Base-by-base conservation (phyloP, 768 basidiomycete species). In the Lactifluus volemus region DNA sequence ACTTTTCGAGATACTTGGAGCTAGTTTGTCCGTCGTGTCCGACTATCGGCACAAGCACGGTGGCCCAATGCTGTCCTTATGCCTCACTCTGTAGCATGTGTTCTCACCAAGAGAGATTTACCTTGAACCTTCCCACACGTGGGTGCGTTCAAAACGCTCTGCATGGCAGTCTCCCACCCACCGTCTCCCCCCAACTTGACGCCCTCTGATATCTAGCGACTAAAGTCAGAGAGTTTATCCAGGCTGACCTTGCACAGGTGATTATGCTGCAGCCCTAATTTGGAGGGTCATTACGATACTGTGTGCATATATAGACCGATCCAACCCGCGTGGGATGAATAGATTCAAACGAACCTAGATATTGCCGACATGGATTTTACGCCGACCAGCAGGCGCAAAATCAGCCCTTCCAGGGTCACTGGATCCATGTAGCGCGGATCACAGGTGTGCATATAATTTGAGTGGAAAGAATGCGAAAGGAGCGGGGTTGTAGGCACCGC, bases 341-440 rank as follows among this genome's bases (percentile, higher is more conserved):
- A 47, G 39, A 11, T 4, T 19, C 49, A 21, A 48, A 30, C 34
- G 36, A 53, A 59, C 36, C 19, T 51, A 53, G 53, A 38, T 29
- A 36, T n/a, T 59, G 58, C 51, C 51, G 50, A 53, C 42, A 59
- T 51, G 44, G 41, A 34, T 25, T 44, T 59, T 59, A 44, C 58
- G 58, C 50, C 58, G 50, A 14, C 32, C 2, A 2, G 15, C 21
- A 59, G 50, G 50, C 50, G 57, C 49, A 58, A 58, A 39, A 17
- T 3, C 32, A 9, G 19, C 8, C 19, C 19, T 17, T 4, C 14
- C 50, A 42, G 32, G 42, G 44, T 59, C 58, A 44, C 29, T 58
- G 30, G 49, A 32, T 38, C 39, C 36, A 10, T 15, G n/a, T n/a
- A 57, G 12, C 19, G 29, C 17, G 29, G 25, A 10, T 25, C 36